These are phyloP conservation scores for Citrus inodora DNA, from an alignment of 345 rosid genomes.

Conservation along the genomic window DNA sequence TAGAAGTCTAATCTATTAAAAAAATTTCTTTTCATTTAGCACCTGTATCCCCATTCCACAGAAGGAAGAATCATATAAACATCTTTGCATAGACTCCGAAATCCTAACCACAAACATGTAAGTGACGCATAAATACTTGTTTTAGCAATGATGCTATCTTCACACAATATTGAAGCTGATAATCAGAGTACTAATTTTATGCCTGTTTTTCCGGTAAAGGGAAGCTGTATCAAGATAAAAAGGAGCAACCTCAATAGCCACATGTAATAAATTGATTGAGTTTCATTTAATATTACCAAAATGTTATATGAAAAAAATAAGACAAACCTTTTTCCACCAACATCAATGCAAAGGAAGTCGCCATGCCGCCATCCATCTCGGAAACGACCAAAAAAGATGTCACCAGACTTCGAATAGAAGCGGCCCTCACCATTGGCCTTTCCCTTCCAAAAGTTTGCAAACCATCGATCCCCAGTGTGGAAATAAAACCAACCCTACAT, in stretches of 20 bases:
- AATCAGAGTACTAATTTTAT: background rate
- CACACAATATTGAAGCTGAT: background rate
- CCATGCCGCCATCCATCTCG: conserved; percentile 95
- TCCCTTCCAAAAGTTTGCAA: conserved; percentile 99
- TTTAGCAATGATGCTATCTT: background rate
- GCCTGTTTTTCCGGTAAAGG: background rate
- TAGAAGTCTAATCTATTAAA: background rate
- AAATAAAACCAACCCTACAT: conserved; percentile 94
- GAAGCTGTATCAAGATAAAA: background rate
- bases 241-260: background rate
- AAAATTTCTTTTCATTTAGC: background rate
- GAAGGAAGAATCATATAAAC: too few species aligned
- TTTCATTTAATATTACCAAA: background rate
- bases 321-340: conserved; percentile 76
- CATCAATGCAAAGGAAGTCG: conserved; percentile 61
- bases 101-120: too few species aligned
- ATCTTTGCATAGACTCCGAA: too few species aligned
- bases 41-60: background rate
- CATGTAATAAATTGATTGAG: background rate
- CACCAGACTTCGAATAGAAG: conserved; percentile 84
- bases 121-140: background rate
- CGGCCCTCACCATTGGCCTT: conserved; percentile 92
- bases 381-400: conserved; percentile 77
- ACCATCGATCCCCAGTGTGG: conserved; percentile 87
- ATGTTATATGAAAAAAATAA: background rate